Base-by-base conservation (phyloP, 225 moss, liverwort and hornwort species). In the Thuidium tamariscinum region DNA sequence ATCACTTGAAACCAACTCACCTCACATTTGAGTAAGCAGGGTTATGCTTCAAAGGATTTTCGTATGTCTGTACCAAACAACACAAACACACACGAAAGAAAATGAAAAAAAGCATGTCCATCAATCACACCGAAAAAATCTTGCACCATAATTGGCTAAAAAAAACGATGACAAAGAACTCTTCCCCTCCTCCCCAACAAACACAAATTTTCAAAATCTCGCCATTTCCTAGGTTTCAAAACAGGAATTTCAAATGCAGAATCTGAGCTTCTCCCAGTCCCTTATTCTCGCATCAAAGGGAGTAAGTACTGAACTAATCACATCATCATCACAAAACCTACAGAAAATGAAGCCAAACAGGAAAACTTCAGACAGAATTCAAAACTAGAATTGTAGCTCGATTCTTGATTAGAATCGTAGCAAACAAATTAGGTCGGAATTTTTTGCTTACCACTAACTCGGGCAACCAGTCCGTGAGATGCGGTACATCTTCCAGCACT, bases 1-100 rank as follows among this genome's bases (percentile, higher is more conserved):
- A 52, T 37, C 49, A 32, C 41, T 41, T 49, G 51, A 74, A n/a
- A 34, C 21, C 4, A 25, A 41, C 93, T 92, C 82, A 94, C 94
- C 70, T 94, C 77, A 94, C 94, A 87, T 19, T 9, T 60, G 89
- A 64, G 88, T 94, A 94, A 61, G 94, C 93, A 86, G 91, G 90
- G 83, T 94, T 92, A 89, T 93, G 87, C 84, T 94, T 94, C 90
- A 94, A 86, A 62, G 94, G 94, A 89, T 94, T 94, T 59, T 91
- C 86, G 66, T 88, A 91, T 10, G 94, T 94, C 94, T 94, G 92
- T 56, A 54, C 80, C 36, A 59, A 67, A 56, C 25, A 72, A 51
- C 46, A 49, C 7, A 51, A 26, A 55, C 49, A 82, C 16, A 46
- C 37, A 27, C 15, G 3, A 5, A 21, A 16, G 4, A 56, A 22